Conservation (phyloP, 192 early-diverging fungal species). For the Coemansia sp. region DNA sequence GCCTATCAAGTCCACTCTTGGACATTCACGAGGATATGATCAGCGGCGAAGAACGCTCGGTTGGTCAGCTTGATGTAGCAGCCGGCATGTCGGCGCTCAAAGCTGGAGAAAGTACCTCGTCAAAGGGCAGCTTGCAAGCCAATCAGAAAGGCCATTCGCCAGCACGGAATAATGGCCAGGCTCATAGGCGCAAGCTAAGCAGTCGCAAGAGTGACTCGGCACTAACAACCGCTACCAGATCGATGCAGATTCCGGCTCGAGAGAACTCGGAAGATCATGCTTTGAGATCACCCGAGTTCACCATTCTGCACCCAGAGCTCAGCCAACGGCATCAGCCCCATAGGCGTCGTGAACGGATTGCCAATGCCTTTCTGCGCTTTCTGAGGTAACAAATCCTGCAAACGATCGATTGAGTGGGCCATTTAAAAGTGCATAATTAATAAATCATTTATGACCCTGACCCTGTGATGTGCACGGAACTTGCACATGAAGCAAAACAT, state of each 20-base stretch:
- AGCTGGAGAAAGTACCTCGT: background rate
- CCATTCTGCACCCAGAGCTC: conserved; percentile 39
- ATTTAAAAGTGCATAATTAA: background rate
- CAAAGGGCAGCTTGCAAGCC: background rate
- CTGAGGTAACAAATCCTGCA: background rate
- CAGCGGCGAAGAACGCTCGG: too few species aligned
- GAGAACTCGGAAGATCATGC: conserved; percentile 37
- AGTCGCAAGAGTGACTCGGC: conserved; percentile 50
- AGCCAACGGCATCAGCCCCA: conserved; percentile 22
- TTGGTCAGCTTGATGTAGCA: conserved; percentile 1
- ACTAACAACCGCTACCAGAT: conserved; percentile 41
- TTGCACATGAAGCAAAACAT: background rate
- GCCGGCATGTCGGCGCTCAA: conserved; percentile 6
- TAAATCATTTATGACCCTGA: background rate
- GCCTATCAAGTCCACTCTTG: conserved; percentile 19
- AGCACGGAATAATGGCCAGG: conserved; percentile 5
- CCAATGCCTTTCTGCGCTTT: conserved; percentile 14
- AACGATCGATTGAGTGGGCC: too few species aligned
- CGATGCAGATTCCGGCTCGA: conserved; percentile 18
- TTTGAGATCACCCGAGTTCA: conserved; percentile 49
- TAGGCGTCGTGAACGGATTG: conserved; percentile 41
- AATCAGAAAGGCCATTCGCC: background rate
- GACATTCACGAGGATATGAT: conserved; percentile 4
- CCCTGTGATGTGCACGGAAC: background rate
- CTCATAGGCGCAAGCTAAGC: conserved; percentile 42